Evolutionary conservation across 139 green algal genomes (phyloP), one percentile per base, ranked within the genome.

Genomic region (Chlamydomonas applanata): DNA sequence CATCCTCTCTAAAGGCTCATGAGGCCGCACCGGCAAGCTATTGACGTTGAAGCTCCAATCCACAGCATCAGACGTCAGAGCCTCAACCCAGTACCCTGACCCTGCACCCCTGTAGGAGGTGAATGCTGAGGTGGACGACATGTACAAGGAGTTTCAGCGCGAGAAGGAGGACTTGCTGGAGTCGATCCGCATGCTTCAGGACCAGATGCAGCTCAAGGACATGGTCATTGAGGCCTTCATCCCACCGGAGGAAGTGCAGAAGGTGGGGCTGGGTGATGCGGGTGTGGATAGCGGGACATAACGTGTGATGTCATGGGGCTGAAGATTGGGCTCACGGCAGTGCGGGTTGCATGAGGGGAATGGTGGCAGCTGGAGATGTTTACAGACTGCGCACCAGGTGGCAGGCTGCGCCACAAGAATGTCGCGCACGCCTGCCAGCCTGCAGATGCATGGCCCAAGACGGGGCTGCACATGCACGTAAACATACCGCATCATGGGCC

Each of bases 201-300:
- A 93, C 68, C 85, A 95, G 75, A 88, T 94, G 81, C 79, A 86
- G 64, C 84, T 95, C 14, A 94, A 94, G 78, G 85, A 91, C 71
- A 84, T 90, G 71, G 88, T 96, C 30, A 94, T 96, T 53, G 86
- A 89, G 32, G 83, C 86, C 2, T 96, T 95, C 83, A 89, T 94
- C 13, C 91, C 91, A 1, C 77, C 83, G 3, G 85, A 90, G 54
- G 86, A 91, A 66, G 85, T 90, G 33, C 74, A 86, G 30, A 93
- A 94, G 86, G 88, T 92, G 56, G 24, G 56, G 24, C 22, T 40
- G 34, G 40, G 40, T 49, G 40, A 19, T 49, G 40, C 40, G 40
- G 40, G 40, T 49, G 40, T 49, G 11, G 7, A 49, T 49, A 49
- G 40, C 40, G 7, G 40, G 40, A 11, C 40, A 19, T 49, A n/a